Conservation (phyloP, 176 grass and related monocot genomes). For the sorghum (Sorghum bicolor) region DNA sequence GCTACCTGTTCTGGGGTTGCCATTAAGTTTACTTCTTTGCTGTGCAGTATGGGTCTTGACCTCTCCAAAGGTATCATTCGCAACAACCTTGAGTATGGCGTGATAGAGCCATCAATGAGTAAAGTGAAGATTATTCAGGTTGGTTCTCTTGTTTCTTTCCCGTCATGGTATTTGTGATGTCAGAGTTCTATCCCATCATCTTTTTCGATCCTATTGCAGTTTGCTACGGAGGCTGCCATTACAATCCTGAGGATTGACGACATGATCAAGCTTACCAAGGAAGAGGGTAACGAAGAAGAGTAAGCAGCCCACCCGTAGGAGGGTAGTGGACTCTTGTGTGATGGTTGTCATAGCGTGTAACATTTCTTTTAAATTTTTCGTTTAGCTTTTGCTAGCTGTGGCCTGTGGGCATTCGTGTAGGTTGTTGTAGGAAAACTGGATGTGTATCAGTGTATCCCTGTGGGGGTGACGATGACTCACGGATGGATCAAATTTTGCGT, state of each 20-base stretch:
- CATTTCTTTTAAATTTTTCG: neutral
- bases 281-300: slow-evolving; percentile 66
- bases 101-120: slow-evolving; percentile 94
- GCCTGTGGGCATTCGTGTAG: neutral
- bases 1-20: neutral
- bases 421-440: neutral
- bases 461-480: neutral
- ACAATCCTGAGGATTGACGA: slow-evolving; percentile 93
- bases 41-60: slow-evolving; percentile 82
- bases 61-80: slow-evolving; percentile 72
- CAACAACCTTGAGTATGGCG: slow-evolving; percentile 86
- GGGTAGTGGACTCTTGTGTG: neutral
- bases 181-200: neutral
- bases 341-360: neutral
- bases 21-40: neutral
- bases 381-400: neutral
- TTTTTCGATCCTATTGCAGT: slow-evolving; percentile 26
- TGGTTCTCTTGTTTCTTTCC: neutral
- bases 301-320: neutral
- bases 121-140: slow-evolving; percentile 96
- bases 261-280: slow-evolving; percentile 93
- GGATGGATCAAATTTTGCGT: neutral
- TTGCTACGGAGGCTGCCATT: slow-evolving; percentile 92
- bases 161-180: neutral
- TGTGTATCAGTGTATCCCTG: neutral